Conservation (phyloP, 2,329 filamentous ascomycete genomes). For the Fusarium protoensiforme region DNA sequence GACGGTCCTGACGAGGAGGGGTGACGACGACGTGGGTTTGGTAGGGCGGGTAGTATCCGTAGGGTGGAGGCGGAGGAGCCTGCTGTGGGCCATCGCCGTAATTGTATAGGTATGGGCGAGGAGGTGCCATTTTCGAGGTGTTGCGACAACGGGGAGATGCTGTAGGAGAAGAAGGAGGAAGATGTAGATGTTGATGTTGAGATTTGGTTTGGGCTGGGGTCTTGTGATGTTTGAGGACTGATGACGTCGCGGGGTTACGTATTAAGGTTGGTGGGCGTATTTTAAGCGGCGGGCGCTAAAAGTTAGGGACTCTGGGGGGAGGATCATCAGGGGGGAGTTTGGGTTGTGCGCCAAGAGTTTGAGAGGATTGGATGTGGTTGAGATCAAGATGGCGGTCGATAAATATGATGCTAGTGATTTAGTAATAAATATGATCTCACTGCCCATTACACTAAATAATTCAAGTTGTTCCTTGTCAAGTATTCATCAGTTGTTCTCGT, state of each 20-base stretch:
- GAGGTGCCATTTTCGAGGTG: conserved; percentile 19
- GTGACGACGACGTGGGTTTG: conserved; percentile 3
- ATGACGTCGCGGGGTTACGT: not conserved
- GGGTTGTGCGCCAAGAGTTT: not conserved
- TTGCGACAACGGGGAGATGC: not conserved
- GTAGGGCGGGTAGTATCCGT: conserved; percentile 21
- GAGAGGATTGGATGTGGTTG: not conserved
- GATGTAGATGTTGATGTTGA: not conserved
- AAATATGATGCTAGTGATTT: not conserved
- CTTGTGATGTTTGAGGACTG: not conserved
- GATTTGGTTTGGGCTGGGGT: not conserved
- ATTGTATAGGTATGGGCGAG: conserved; percentile 3
- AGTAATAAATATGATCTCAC: not conserved
- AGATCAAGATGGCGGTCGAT: not conserved
- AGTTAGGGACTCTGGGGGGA: not conserved
- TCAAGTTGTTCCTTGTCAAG: not conserved
- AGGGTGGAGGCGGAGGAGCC: conserved; percentile 11
- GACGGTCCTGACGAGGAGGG: not conserved
- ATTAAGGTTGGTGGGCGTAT: not conserved
- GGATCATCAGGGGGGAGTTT: not conserved
- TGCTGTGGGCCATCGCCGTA: conserved; percentile 19
- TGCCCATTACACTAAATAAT: not conserved
- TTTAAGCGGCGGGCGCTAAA: not conserved
- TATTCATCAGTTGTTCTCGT: not conserved
- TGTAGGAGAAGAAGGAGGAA: not conserved